Evolutionary conservation across 768 basidiomycete genomes (phyloP).

Genomic region (Boletus eberwhitei): DNA sequence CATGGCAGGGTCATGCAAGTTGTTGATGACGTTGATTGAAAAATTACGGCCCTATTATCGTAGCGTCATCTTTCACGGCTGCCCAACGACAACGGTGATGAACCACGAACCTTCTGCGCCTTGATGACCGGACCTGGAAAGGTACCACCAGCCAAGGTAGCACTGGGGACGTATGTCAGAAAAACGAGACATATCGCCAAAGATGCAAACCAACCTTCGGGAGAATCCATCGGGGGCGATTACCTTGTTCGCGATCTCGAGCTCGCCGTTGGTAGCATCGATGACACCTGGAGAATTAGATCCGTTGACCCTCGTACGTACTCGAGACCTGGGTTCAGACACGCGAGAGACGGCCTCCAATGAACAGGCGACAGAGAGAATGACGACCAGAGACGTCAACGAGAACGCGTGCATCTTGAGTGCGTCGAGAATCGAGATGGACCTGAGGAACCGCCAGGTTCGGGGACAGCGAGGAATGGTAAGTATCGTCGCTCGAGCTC

Average conservation of each 20-base stretch:
- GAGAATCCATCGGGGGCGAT: constrained; percentile 51
- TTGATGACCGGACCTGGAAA: constrained; percentile 49
- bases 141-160: constrained; percentile 43
- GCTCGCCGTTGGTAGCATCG: constrained; percentile 27
- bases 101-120: constrained; percentile 36
- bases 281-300: constrained; percentile 11
- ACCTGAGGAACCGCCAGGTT: constrained; percentile 17
- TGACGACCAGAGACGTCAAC: constrained; percentile 7
- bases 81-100: neutral
- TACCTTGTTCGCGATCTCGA: constrained; percentile 40
- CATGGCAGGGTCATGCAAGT: constrained; percentile 32
- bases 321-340: constrained; percentile 2
- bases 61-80: neutral
- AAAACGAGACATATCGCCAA: neutral
- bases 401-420: constrained; percentile 22
- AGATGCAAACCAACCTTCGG: constrained; percentile 30
- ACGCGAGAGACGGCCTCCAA: constrained; percentile 19
- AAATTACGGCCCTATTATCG: constrained; percentile 32
- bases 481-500: neutral
- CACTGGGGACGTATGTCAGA: constrained; percentile 21
- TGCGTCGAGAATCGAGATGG: constrained; percentile 4
- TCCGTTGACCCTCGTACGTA: neutral
- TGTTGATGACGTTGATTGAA: constrained; percentile 37
- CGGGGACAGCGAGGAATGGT: neutral
- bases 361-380: constrained; percentile 13